Evolutionary conservation across 2,329 filamentous ascomycete genomes (phyloP), one percentile per base, ranked within the genome.

Genomic region (Leptosphaerulina australis): DNA sequence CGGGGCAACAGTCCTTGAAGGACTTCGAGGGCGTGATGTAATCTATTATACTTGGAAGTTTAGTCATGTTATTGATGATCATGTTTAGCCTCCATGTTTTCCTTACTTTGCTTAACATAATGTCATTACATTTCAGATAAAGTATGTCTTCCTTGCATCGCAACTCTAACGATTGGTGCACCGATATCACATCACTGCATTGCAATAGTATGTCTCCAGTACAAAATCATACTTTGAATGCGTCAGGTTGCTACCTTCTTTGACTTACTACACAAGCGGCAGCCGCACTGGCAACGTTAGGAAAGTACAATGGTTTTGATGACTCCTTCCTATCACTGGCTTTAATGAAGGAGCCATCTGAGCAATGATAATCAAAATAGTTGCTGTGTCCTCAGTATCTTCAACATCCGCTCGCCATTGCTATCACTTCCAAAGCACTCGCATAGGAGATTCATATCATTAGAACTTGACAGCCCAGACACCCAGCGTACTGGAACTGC

Each of bases 21-120:
- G 61, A 60, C 5, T 64, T 62, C n/a, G 58, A 60, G 28, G 58
- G 59, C 24, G 55, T 64, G 14, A 62, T 64, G 57, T 64, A 44
- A 50, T 24, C 11, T 12, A 5, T n/a, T 25, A 10, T 14, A 9
- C 15, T 20, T 17, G 26, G 20, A 12, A 10, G 17, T 33, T 15
- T 17, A 15, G 12, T 30, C n/a, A 2, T 20, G 29, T 28, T 31
- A 17, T 43, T 44, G 15, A 17, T 17, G 26, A 4, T 29, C 15
- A 11, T 11, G 12, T 36, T 26, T 37, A 31, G 40, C 18, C 18
- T 35, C 33, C 8, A 5, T 17, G 22, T 18, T 36, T 24, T 34
- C 46, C 46, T 50, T 50, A 35, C 47, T 44, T 44, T 21, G 22
- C 11, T 20, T 24, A 24, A 9, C 3, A 21, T 8, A 18, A 25